A percentile compares a stretch with the other conserved stretches of the same genome.
These are phyloP conservation scores for Populus hybrid DNA, from an alignment of 441 rosid genomes.

Conservation along the genomic window DNA sequence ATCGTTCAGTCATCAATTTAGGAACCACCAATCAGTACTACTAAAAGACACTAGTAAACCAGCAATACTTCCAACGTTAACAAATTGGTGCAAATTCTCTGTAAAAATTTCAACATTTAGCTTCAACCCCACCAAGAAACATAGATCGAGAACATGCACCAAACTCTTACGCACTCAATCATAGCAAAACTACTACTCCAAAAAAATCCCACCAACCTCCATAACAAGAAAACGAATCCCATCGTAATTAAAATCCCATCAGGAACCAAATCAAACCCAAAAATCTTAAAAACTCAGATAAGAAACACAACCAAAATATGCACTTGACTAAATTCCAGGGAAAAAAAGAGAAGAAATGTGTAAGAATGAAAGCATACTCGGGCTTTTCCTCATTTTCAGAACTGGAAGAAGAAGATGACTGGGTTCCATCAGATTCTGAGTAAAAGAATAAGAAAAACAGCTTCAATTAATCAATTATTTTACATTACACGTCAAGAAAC, in stretches of 20 bases:
- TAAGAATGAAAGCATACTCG: constrained; percentile 37
- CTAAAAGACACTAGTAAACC: not conserved
- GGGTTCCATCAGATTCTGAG: constrained; percentile 62
- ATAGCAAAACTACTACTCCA: not conserved
- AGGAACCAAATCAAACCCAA: not conserved
- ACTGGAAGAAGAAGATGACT: constrained; percentile 33
- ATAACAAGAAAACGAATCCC: not conserved
- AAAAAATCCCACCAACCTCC: not conserved
- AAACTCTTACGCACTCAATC: not conserved
- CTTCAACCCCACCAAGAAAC: not conserved
- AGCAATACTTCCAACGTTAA: not conserved
- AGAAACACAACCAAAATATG: constrained; percentile 1
- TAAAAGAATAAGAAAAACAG: constrained; percentile 11
- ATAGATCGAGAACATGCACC: not conserved
- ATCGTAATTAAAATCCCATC: not conserved
- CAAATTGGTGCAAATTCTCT: not conserved
- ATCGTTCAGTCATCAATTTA: constrained; percentile 5
- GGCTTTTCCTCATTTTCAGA: constrained; percentile 50
- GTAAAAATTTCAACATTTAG: not conserved
- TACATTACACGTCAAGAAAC: constrained; percentile 19
- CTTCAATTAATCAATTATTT: constrained; percentile 16
- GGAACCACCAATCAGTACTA: not conserved
- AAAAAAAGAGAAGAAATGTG: constrained; percentile 4
- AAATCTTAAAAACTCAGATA: not conserved
- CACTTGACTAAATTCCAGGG: not conserved